A percentile compares a stretch with the other conserved stretches of the same genome.
These are phyloP conservation scores for Cutaneotrichosporon mucoides DNA, from an alignment of 1,284 basidiomycete genomes.

Conservation along the genomic window DNA sequence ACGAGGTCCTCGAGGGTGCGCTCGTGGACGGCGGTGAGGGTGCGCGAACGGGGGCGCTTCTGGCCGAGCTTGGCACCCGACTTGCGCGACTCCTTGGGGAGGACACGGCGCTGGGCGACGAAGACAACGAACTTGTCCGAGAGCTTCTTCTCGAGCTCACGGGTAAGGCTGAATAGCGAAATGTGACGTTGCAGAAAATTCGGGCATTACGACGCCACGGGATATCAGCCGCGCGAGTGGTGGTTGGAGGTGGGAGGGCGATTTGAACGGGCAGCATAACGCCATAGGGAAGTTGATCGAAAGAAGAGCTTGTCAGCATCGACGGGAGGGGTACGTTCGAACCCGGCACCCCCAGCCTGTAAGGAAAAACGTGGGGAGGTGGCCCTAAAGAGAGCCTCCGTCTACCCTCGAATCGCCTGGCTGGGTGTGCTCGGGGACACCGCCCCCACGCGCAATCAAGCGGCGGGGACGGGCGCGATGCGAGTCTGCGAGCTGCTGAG, in stretches of 20 bases:
- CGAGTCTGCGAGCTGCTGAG: neutral
- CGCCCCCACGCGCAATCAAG: neutral
- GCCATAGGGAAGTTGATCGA: neutral
- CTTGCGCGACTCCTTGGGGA: slow-evolving; percentile 93
- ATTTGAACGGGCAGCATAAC: slow-evolving; percentile 5
- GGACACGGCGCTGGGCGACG: slow-evolving; percentile 96
- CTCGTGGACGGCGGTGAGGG: slow-evolving; percentile 96
- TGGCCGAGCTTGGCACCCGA: slow-evolving; percentile 74
- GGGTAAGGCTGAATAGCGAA: slow-evolving; percentile 68
- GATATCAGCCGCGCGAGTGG: neutral
- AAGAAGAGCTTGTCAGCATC: slow-evolving; percentile 20
- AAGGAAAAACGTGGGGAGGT: slow-evolving; percentile 41
- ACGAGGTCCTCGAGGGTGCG: slow-evolving; percentile 98
- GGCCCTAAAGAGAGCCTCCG: slow-evolving; percentile 50
- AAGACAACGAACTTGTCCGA: slow-evolving; percentile 94
- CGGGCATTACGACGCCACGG: slow-evolving; percentile 21
- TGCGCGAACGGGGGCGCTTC: slow-evolving; percentile 95
- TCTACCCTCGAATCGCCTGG: slow-evolving; percentile 36
- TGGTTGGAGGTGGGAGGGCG: neutral
- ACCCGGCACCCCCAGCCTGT: slow-evolving; percentile 15
- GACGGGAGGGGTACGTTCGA: neutral
- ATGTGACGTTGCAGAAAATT: slow-evolving; percentile 3
- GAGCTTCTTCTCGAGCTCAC: slow-evolving; percentile 99
- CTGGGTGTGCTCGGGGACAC: slow-evolving; percentile 6
- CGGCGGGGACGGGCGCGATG: too few relatives aligned